Percentiles rank a stretch among this genome's conserved stretches.
These are phyloP conservation scores for Trichoderma brevicompactum DNA, from an alignment of 2,329 filamentous ascomycete species.

Conservation along the genomic window DNA sequence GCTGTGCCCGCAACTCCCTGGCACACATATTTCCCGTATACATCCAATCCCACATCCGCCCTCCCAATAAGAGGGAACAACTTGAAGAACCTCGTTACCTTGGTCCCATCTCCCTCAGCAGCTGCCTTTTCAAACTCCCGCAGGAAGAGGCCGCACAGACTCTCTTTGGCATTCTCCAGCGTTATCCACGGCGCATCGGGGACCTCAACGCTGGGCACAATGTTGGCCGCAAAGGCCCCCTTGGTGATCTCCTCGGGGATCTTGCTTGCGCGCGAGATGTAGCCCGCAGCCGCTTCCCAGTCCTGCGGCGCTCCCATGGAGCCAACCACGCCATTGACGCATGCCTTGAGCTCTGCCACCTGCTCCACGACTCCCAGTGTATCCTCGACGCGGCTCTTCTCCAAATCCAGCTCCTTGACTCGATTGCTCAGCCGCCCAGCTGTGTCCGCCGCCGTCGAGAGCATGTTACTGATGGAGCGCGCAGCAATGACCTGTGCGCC, in stretches of 20 bases:
- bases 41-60: slow-evolving; percentile 86
- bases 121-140: slow-evolving; percentile 94
- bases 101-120: slow-evolving; percentile 80
- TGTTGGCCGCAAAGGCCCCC: slow-evolving; percentile 85
- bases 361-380: slow-evolving; percentile 93
- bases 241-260: slow-evolving; percentile 80
- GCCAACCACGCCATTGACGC: slow-evolving; percentile 89
- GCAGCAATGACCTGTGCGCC: slow-evolving; percentile 85
- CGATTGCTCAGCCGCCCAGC: slow-evolving; percentile 83
- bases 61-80: slow-evolving; percentile 92
- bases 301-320: slow-evolving; percentile 98
- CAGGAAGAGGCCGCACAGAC: slow-evolving; percentile 85
- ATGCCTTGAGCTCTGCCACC: slow-evolving; percentile 95
- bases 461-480: slow-evolving; percentile 85
- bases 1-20: slow-evolving; percentile 88
- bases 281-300: slow-evolving; percentile 94
- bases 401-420: slow-evolving; percentile 84
- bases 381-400: slow-evolving; percentile 88
- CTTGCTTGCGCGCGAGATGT: slow-evolving; percentile 80
- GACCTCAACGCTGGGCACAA: slow-evolving; percentile 94
- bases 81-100: slow-evolving; percentile 97
- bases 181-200: slow-evolving; percentile 89
- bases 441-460: slow-evolving; percentile 82
- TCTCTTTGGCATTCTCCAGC: slow-evolving; percentile 84
- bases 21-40: slow-evolving; percentile 95